Evolutionary conservation across 768 basidiomycete genomes (phyloP).

Genomic region (Termitomyces bulborhizus): DNA sequence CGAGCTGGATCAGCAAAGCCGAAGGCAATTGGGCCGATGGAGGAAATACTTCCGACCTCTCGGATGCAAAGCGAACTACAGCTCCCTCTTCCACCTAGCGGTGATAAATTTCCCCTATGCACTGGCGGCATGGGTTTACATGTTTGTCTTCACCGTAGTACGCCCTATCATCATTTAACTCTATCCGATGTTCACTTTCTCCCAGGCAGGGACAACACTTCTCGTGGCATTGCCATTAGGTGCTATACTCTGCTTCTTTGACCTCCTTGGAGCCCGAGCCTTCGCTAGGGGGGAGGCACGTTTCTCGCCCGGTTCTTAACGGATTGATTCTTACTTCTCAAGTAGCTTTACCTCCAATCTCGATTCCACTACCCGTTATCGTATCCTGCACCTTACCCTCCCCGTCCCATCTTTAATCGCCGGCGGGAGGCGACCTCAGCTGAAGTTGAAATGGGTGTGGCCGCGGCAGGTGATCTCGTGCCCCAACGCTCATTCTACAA

Average conservation of each 20-base stretch:
- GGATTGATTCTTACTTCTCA: neutral
- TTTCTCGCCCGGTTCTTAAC: neutral
- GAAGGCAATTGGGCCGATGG: constrained; percentile 24
- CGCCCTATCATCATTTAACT: constrained; percentile 20
- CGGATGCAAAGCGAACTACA: constrained; percentile 48
- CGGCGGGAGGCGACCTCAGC: constrained; percentile 39
- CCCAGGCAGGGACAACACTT: constrained; percentile 70
- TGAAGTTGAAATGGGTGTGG: constrained; percentile 42
- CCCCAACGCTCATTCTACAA: constrained; percentile 73
- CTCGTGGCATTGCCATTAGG: constrained; percentile 77
- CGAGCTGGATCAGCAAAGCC: constrained; percentile 6
- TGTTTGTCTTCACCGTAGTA: constrained; percentile 79
- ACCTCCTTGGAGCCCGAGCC: constrained; percentile 65
- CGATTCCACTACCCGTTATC: constrained; percentile 64
- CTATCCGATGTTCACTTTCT: neutral
- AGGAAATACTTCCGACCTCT: constrained; percentile 63
- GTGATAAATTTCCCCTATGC: constrained; percentile 78
- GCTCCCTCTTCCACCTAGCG: constrained; percentile 60
- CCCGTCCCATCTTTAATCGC: constrained; percentile 71
- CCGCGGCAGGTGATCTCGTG: constrained; percentile 22
- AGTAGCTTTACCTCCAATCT: constrained; percentile 59
- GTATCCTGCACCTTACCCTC: constrained; percentile 58
- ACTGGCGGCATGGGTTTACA: constrained; percentile 68
- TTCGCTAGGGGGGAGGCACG: constrained; percentile 69
- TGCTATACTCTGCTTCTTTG: constrained; percentile 69